Evolutionary conservation across 768 basidiomycete genomes (phyloP), one percentile per base, ranked within the genome.

Genomic region (Scleroderma citrinum): DNA sequence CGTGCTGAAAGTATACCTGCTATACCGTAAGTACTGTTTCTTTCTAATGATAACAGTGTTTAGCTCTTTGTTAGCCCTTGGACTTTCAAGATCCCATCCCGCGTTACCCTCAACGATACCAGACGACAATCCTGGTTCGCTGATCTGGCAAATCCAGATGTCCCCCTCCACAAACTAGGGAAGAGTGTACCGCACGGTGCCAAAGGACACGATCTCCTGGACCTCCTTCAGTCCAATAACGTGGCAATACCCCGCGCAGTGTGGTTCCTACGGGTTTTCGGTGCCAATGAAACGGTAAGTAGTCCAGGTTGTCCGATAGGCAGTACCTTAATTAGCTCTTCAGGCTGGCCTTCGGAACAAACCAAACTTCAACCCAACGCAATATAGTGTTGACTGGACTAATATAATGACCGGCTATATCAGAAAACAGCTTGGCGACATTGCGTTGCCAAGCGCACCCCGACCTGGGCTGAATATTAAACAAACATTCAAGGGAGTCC

Each of bases 161-260:
- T 92, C 13, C 90, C 90, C 5, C 72, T 92, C 14, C 72, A 85
- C 60, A 91, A 87, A 60, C 71, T 92, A 10, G 86, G 86, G 6
- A 90, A 89, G 68, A 87, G 81, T 60, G 86, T 92, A 5, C 91
- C 90, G 2, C 87, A 92, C 59, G 87, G 87, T 0, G 84, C 84
- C 4, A 92, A 89, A 64, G 91, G 89, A 2, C 82, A 85, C 54
- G 89, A 91, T 58, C 74, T 92, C 24, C 70, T 93, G 44, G 90
- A 92, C 52, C 70, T 92, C 37, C 67, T 93, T 26, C 86, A 92
- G 47, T 72, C 75, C 6, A 82, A 89, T 47, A 78, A 83, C 49
- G 85, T 92, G 23, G 85, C 84, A 6, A 85, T 90, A 30, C 76
- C 85, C 2, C 77, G 91, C 39, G 91, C 91, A 3, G 81, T 92